Evolutionary conservation across 371 early-diverging fungal genomes (phyloP), one percentile per base, ranked within the genome.

Genomic region (Massospora cicadina): DNA sequence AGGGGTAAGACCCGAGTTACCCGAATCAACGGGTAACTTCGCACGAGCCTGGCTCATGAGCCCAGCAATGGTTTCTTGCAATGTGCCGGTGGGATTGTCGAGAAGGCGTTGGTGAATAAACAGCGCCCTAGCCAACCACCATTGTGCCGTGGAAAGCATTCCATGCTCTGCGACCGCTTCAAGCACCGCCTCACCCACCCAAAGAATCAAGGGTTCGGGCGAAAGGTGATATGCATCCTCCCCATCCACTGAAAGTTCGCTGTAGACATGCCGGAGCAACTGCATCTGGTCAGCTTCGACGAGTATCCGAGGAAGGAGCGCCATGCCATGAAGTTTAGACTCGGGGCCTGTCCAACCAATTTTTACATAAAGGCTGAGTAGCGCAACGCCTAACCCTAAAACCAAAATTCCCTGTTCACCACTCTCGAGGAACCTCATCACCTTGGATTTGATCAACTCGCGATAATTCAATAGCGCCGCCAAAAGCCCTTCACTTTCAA

Each of bases 201-300:
- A 72, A 60, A 96, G 72, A 32, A 86, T 80, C 43, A 82, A 70
- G 2, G 91, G 80, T 12, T 79, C 73, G 7, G 82, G 79, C 0
- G 89, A 77, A 43, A 93, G 74, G 58, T 82, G 82, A 71, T 94
- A 96, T 2, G 81, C 84, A 60, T 85, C 85, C 71, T 95, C 97
- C 63, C 89, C 84, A 67, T 92, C 93, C 1, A 74, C 82, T 26
- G 83, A 76, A 31, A 94, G 77, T 0, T 69, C 60, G 58, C 68
- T 66, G 0, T 79, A 61, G 25, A 68, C 65, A 27, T 65, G 64
- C 31, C 65, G 60, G 1, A 72, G 65, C 2, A 60, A 12, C 30
- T 21, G 5, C 13, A 23, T 27, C 31, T 24, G 7, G 23, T 60
- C 30, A 3, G 21, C 32, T 5, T 30, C 30, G 30, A 23, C 30